Evolutionary conservation across 768 basidiomycete genomes (phyloP), one percentile per base, ranked within the genome.

Genomic region (Termitomyces sp.): DNA sequence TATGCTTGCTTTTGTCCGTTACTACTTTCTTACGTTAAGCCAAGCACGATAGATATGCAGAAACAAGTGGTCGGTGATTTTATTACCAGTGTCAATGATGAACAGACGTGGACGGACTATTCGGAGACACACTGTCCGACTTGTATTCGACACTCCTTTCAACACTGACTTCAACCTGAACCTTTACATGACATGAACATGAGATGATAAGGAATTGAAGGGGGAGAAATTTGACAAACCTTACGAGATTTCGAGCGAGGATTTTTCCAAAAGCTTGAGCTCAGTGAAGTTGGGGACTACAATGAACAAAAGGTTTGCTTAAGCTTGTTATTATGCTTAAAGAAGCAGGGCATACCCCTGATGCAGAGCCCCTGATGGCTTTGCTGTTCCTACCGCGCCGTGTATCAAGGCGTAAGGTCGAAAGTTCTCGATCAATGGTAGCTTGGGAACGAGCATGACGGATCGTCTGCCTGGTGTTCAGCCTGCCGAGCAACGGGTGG

Each of bases 401-500:
- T 32, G 54, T 42, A 25, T 59, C 54, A 1, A 62, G 38, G 16
- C 27, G 53, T 10, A 63, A 35, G 9, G 29, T 44, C 2, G 61
- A 56, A 12, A 54, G 53, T 17, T 56, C 49, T 21, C 56, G 54
- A 17, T 62, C 56, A 1, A 25, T 50, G 3, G 56, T 53, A 8
- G 42, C 47, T 35, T 43, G 45, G 27, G 61, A 57, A 38, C 57
- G 59, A 41, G 61, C 58, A 11, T 49, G 61, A 4, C 65, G 65
- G 3, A 69, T 55, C 17, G 49, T 56, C 56, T 65, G 61, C 17
- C 68, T 62, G 14, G 68, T 63, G 37, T 69, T 69, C 6, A 69
- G 41, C 17, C 65, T 66, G 37, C 4, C 7, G 17, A n/a, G 49
- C 43, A n/a, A 10, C 23, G 12, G 11, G 32, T 23, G 10, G n/a